A percentile compares a stretch with the other conserved stretches of the same genome.
These are phyloP conservation scores for Penicillium fuscoglaucum DNA, from an alignment of 2,329 filamentous ascomycete genomes.

Conservation along the genomic window DNA sequence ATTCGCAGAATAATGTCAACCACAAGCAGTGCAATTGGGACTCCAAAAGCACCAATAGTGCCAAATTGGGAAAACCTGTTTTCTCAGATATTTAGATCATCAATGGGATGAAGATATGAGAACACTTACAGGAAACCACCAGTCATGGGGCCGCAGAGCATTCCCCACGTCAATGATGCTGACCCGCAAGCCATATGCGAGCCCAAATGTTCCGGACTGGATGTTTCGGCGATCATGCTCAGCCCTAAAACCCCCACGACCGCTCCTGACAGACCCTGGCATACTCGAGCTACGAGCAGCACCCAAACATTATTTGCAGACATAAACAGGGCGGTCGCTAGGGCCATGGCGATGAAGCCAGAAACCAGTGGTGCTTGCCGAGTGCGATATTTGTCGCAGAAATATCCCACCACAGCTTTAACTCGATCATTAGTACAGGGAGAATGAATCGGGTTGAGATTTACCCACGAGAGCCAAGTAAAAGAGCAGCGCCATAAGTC, in stretches of 20 bases:
- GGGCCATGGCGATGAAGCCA: neutral
- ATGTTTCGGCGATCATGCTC: neutral
- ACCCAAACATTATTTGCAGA: neutral
- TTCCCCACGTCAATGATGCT: neutral
- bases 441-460: neutral
- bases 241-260: neutral
- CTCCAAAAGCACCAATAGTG: neutral
- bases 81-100: neutral
- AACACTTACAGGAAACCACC: neutral
- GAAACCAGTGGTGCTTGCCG: neutral
- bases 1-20: neutral
- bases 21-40: neutral
- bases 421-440: neutral
- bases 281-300: neutral
- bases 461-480: neutral
- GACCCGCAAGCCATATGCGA: neutral
- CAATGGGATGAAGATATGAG: neutral
- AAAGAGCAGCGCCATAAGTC: neutral
- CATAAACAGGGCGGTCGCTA: neutral
- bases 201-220: neutral
- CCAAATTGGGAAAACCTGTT: neutral
- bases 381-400: neutral
- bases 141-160: neutral
- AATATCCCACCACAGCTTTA: neutral
- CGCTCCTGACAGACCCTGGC: neutral